A percentile compares a stretch with the other conserved stretches of the same genome.
phyloP scores from a whole-genome alignment of 371 early-diverging fungal genomes.

The Mucor velutinosus region DNA sequence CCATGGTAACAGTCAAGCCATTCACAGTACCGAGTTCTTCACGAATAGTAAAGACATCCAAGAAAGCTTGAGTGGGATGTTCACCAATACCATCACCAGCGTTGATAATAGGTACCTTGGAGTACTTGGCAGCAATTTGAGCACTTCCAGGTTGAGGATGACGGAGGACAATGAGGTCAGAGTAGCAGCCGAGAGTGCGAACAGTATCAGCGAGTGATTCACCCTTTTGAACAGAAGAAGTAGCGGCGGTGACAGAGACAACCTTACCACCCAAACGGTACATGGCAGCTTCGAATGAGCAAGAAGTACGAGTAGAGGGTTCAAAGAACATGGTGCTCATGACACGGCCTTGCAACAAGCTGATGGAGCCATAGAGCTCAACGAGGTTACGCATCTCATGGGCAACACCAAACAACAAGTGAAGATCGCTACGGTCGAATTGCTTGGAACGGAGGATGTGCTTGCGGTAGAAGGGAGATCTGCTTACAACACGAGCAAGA shows the following conservation, averaged over 20 bases:
- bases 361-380: constrained; percentile 83
- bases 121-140: constrained; percentile 82
- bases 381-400: constrained; percentile 95
- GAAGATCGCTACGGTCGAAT: constrained; percentile 90
- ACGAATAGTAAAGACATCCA: constrained; percentile 94
- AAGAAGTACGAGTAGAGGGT: constrained; percentile 93
- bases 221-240: constrained; percentile 93
- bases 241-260: constrained; percentile 78
- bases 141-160: constrained; percentile 93
- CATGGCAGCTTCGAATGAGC: constrained; percentile 96
- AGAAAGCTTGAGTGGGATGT: constrained; percentile 97
- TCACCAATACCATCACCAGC: constrained; percentile 98
- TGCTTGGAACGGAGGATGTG: constrained; percentile 89
- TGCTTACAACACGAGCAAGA: constrained; percentile 62
- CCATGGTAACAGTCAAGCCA: constrained; percentile 91
- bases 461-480: constrained; percentile 91
- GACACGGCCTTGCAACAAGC: constrained; percentile 87
- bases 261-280: constrained; percentile 91
- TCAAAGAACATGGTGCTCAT: constrained; percentile 96
- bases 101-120: constrained; percentile 92
- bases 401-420: constrained; percentile 94
- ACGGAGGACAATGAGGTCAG: constrained; percentile 90
- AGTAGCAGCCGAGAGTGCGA: constrained; percentile 90
- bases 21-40: constrained; percentile 96
- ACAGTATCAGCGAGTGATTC: constrained; percentile 95